Evolutionary conservation across 495 filamentous ascomycete species (phyloP).

Genomic region (Aspergillus haitiensis): DNA sequence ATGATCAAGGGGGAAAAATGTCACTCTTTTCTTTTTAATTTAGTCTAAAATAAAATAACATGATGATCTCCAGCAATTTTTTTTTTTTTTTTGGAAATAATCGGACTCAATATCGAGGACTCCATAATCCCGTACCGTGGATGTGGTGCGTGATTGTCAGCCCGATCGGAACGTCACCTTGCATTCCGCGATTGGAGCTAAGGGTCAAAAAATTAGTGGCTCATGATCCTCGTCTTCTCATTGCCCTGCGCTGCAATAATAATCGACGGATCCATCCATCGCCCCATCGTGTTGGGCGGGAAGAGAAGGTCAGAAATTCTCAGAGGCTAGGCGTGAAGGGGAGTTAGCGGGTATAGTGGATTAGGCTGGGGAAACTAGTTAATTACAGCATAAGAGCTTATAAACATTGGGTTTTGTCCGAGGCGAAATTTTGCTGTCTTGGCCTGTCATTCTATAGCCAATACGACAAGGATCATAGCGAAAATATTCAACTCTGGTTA

Average conservation of each 20-base stretch:
- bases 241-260: conserved; percentile 2
- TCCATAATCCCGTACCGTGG: conserved; percentile 13
- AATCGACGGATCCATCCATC: conserved; percentile 13
- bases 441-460: not conserved
- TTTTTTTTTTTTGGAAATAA: not conserved
- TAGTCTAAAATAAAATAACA: too few species aligned
- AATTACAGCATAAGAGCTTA: not conserved
- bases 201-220: conserved; percentile 9
- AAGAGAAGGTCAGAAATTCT: conserved; percentile 6
- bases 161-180: conserved; percentile 25
- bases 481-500: not conserved
- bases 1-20: not conserved
- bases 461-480: conserved; percentile 16
- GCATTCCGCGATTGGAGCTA: conserved; percentile 27
- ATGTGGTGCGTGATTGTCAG: conserved; percentile 23
- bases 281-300: conserved; percentile 23
- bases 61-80: too few species aligned
- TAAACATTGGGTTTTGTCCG: not conserved
- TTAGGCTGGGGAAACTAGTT: conserved; percentile 3
- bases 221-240: conserved; percentile 12
- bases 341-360: conserved; percentile 2
- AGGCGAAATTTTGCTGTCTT: not conserved
- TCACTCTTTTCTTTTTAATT: too few species aligned
- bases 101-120: not conserved
- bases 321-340: not conserved